Conservation (phyloP, 1,139 yeast species). For the Kodamaea sp. region DNA sequence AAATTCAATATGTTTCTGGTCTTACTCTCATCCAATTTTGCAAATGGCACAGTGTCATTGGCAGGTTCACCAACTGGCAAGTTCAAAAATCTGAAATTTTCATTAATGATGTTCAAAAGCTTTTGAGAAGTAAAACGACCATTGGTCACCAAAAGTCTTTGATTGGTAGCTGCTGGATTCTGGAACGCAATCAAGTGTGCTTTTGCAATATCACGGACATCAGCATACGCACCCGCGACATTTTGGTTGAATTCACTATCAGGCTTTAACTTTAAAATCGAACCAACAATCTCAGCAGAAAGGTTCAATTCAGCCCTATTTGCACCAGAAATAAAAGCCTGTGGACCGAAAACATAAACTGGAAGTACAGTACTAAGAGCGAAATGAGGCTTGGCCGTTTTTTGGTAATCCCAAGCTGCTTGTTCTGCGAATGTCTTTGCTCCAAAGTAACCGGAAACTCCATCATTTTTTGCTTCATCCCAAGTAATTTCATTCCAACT, state of each 20-base stretch:
- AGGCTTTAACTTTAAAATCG: conserved; percentile 20
- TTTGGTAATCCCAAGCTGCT: conserved; percentile 44
- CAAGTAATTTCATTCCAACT: conserved; percentile 8
- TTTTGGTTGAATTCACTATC: conserved; percentile 14
- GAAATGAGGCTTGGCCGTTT: conserved; percentile 17
- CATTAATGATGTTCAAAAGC: conserved; percentile 27
- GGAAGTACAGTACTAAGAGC: conserved; percentile 18
- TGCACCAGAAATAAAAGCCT: conserved; percentile 20
- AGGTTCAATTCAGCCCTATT: conserved; percentile 15
- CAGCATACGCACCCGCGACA: conserved; percentile 32
- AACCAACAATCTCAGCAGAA: conserved; percentile 18
- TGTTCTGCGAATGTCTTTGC: conserved; percentile 40
- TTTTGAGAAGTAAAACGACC: conserved; percentile 32
- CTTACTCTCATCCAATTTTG: conserved; percentile 9
- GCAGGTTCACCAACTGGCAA: conserved; percentile 4
- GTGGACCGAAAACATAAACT: conserved; percentile 27
- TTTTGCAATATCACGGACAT: conserved; percentile 39
- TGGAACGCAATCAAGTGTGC: conserved; percentile 34
- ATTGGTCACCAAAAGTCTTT: conserved; percentile 26
- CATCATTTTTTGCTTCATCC: no score
- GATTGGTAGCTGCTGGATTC: conserved; percentile 20
- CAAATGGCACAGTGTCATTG: conserved; percentile 1
- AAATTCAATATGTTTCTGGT: conserved; percentile 36
- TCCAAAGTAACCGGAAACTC: conserved; percentile 26
- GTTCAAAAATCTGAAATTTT: conserved; percentile 4